These are phyloP conservation scores for Zopfia rhizophila DNA, from an alignment of 2,329 filamentous ascomycete genomes.

Conservation along the genomic window DNA sequence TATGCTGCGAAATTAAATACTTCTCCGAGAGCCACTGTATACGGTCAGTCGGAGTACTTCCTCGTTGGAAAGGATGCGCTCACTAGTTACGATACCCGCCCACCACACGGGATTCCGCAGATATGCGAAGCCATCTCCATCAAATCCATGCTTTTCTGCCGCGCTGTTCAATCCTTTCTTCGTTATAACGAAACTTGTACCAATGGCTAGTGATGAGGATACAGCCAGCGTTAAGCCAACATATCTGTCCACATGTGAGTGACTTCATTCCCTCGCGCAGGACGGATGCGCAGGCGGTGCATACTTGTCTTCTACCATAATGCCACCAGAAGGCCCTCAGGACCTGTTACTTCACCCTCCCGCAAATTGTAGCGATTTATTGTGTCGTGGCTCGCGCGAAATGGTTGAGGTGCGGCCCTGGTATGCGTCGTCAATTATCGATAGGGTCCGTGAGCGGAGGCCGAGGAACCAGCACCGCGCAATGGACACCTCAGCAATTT, in stretches of 20 bases:
- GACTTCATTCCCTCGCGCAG: not conserved
- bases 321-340: slow-evolving; percentile 25
- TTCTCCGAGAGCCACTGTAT: slow-evolving; percentile 86
- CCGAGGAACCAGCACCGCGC: too few relatives aligned
- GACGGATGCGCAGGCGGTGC: slow-evolving; percentile 26
- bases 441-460: slow-evolving; percentile 20
- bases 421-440: slow-evolving; percentile 18
- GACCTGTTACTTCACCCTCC: slow-evolving; percentile 4
- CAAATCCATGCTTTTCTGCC: slow-evolving; percentile 91
- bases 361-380: slow-evolving; percentile 2
- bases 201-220: slow-evolving; percentile 53
- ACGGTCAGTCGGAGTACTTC: slow-evolving; percentile 24
- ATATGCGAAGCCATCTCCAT: slow-evolving; percentile 96
- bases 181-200: slow-evolving; percentile 93
- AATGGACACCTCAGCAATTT: too few relatives aligned
- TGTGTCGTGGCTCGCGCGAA: slow-evolving; percentile 1
- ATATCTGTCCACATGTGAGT: slow-evolving; percentile 50
- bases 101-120: slow-evolving; percentile 97
- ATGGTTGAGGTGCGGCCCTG: not conserved
- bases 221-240: slow-evolving; percentile 53
- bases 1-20: slow-evolving; percentile 98
- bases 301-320: slow-evolving; percentile 55
- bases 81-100: slow-evolving; percentile 90
- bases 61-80: slow-evolving; percentile 44
- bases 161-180: slow-evolving; percentile 98